These are phyloP conservation scores for Vigna reflexopilosa DNA, from an alignment of 306 rosid species.

Conservation along the genomic window DNA sequence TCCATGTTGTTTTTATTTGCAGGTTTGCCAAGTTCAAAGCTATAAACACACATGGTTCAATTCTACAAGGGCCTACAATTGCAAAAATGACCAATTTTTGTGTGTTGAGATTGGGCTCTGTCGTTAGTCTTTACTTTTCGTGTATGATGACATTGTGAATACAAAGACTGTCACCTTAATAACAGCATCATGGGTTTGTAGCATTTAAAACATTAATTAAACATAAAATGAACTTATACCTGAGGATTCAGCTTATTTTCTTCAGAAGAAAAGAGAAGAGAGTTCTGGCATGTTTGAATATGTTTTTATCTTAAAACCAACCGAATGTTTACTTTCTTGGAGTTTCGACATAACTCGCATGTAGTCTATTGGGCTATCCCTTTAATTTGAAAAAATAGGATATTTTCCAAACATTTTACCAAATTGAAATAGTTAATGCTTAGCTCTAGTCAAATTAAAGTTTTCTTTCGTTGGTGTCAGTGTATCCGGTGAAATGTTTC, in stretches of 20 bases:
- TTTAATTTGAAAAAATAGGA: too few species aligned
- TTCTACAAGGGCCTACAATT: constrained; percentile 39
- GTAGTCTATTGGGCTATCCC: neutral
- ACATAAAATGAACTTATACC: constrained; percentile 17
- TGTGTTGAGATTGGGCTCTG: constrained; percentile 41
- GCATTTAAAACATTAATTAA: constrained; percentile 42
- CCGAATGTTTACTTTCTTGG: neutral
- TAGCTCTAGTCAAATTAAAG: too few species aligned
- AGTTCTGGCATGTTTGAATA: neutral
- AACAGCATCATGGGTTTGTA: constrained; percentile 38
- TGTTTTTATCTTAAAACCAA: neutral
- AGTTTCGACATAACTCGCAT: neutral
- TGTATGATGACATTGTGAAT: constrained; percentile 42
- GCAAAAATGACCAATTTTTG: constrained; percentile 36
- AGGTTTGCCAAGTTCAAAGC: constrained; percentile 81
- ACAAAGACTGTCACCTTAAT: constrained; percentile 25
- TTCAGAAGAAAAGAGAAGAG: neutral
- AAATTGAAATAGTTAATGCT: too few species aligned
- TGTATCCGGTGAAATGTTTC: too few species aligned
- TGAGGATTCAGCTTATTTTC: constrained; percentile 10
- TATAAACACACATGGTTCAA: constrained; percentile 46
- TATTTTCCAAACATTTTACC: neutral
- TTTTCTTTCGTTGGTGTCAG: too few species aligned
- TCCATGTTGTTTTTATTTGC: constrained; percentile 34
- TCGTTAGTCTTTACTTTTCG: constrained; percentile 17